A percentile compares a stretch with the other conserved stretches of the same genome.
Conservation (phyloP, 1,284 basidiomycete species). For the Trametes pubescens region DNA sequence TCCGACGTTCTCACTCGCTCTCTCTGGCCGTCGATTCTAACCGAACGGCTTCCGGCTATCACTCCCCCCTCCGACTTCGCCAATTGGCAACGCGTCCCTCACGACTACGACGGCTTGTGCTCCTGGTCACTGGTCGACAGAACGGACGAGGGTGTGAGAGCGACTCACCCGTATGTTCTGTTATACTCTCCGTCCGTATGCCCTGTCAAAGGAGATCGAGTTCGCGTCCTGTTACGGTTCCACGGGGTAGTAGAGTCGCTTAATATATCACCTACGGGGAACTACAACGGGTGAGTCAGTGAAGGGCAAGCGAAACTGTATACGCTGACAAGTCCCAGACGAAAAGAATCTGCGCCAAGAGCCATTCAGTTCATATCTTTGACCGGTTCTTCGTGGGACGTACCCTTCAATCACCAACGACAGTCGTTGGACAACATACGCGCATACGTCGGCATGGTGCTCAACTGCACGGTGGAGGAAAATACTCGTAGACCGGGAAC, state of each 20-base stretch:
- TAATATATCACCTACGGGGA: neutral
- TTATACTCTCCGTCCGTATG: neutral
- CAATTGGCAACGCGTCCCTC: neutral
- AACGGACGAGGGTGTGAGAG: neutral
- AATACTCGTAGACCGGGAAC: neutral
- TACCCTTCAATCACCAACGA: neutral
- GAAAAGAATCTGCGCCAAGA: neutral
- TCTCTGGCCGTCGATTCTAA: neutral
- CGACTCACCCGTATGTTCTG: neutral
- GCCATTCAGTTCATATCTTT: neutral
- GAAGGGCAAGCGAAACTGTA: too few species aligned
- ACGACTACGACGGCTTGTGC: neutral
- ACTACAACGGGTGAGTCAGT: neutral
- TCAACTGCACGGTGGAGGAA: neutral
- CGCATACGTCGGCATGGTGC: neutral
- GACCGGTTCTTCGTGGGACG: neutral
- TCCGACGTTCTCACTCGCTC: too few species aligned
- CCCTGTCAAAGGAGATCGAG: neutral
- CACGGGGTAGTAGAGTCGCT: neutral
- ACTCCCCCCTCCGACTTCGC: neutral
- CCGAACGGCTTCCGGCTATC: neutral
- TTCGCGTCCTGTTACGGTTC: neutral
- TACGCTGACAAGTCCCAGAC: neutral
- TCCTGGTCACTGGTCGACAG: neutral
- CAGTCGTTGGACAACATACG: neutral